These are phyloP conservation scores for Phoma sp. DNA, from an alignment of 2,329 filamentous ascomycete genomes.

Conservation along the genomic window DNA sequence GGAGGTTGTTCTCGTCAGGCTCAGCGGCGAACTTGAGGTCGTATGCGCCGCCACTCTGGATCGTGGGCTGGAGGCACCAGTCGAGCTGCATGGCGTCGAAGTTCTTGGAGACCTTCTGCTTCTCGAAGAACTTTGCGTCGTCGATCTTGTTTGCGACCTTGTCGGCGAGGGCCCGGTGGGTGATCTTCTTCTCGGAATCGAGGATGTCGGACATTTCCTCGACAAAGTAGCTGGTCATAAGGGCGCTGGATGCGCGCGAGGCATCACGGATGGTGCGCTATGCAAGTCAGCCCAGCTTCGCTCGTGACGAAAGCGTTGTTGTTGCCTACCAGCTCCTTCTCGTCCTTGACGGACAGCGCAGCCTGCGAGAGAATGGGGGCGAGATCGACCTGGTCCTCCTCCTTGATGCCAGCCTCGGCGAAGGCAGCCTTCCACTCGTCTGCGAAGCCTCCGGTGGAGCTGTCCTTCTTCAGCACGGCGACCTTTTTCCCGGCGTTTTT, in stretches of 20 bases:
- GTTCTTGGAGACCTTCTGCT: slow-evolving; percentile 79
- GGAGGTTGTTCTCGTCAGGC: slow-evolving; percentile 79
- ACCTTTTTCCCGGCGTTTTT: slow-evolving; percentile 92
- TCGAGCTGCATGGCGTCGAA: slow-evolving; percentile 90
- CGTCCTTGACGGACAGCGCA: slow-evolving; percentile 92
- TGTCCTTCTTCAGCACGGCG: slow-evolving; percentile 84
- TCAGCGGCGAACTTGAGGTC: slow-evolving; percentile 82
- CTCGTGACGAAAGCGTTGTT: not conserved
- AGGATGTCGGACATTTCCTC: slow-evolving; percentile 97
- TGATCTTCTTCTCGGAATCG: slow-evolving; percentile 96
- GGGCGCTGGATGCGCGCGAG: slow-evolving; percentile 88
- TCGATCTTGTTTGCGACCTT: slow-evolving; percentile 92
- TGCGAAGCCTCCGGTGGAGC: slow-evolving; percentile 83
- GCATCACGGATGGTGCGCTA: slow-evolving; percentile 90
- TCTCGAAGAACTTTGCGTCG: slow-evolving; percentile 91
- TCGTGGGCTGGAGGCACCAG: slow-evolving; percentile 88
- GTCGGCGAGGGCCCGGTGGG: slow-evolving; percentile 82
- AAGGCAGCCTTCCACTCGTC: slow-evolving; percentile 95
- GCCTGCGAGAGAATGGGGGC: slow-evolving; percentile 78
- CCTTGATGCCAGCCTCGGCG: slow-evolving; percentile 74
- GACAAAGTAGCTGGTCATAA: slow-evolving; percentile 96
- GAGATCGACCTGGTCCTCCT: slow-evolving; percentile 88
- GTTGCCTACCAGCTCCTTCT: slow-evolving; percentile 75
- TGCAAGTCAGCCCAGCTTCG: not conserved
- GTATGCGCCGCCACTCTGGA: slow-evolving; percentile 95